These are phyloP conservation scores for Anisodus acutangulus DNA, from an alignment of 257 asterid genomes.

Conservation along the genomic window DNA sequence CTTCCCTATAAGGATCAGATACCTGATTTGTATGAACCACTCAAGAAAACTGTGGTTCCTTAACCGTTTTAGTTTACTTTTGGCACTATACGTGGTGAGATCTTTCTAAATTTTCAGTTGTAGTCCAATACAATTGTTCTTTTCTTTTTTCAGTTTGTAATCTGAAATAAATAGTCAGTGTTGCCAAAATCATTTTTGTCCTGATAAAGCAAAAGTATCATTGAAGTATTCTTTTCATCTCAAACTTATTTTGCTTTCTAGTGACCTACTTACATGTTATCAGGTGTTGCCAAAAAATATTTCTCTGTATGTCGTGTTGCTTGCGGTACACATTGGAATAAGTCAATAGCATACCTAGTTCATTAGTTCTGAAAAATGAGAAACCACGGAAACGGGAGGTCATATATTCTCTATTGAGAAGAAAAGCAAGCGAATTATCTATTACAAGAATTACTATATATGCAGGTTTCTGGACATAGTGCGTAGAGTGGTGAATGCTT, in stretches of 20 bases:
- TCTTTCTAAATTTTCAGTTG: too few relatives aligned
- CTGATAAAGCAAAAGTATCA: not conserved
- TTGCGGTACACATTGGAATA: not conserved
- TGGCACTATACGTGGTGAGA: too few relatives aligned
- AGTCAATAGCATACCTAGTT: not conserved
- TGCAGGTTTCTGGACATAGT: not conserved
- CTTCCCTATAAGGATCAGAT: constrained; percentile 34
- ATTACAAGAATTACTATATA: not conserved
- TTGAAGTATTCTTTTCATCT: not conserved
- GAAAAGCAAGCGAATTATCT: not conserved
- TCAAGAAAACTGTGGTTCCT: not conserved
- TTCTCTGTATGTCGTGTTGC: not conserved
- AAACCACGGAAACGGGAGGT: not conserved
- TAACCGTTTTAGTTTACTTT: not conserved
- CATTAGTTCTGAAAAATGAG: not conserved
- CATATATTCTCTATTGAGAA: not conserved
- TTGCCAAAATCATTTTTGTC: not conserved
- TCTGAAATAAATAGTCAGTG: not conserved
- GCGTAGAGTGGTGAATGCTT: not conserved
- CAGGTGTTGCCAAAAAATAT: not conserved
- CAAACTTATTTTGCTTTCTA: not conserved
- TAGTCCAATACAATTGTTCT: too few relatives aligned
- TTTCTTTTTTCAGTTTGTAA: too few relatives aligned
- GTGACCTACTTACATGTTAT: not conserved
- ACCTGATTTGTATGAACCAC: constrained; percentile 16